Evolutionary conservation across 305 asterid species (phyloP).

Genomic region (Fraxinus albicans): DNA sequence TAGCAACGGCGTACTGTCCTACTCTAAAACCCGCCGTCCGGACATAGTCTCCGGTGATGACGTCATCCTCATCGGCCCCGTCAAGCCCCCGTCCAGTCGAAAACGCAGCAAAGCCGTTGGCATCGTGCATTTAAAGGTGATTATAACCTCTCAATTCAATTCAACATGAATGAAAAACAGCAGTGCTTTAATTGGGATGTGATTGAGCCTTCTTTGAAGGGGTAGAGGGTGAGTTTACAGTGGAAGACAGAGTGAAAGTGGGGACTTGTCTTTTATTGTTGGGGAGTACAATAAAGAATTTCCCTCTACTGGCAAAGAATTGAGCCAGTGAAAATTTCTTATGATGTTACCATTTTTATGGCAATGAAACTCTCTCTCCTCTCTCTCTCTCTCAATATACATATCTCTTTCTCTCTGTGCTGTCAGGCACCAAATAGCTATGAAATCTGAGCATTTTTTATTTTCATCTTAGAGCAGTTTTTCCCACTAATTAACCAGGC

Average conservation of each 20-base stretch:
- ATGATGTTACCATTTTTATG: conserved; percentile 19
- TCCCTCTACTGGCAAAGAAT: conserved; percentile 35
- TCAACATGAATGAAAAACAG: not conserved
- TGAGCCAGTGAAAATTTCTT: conserved; percentile 20
- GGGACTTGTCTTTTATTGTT: conserved; percentile 44
- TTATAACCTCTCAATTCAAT: conserved; percentile 6
- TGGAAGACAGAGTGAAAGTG: conserved; percentile 19
- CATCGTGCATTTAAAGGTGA: conserved; percentile 81
- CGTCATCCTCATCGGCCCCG: conserved; percentile 49
- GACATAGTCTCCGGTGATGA: conserved; percentile 42
- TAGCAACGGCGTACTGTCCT: conserved; percentile 66
- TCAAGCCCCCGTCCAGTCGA: conserved; percentile 34
- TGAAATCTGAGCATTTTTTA: conserved; percentile 37
- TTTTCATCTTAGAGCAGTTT: not conserved
- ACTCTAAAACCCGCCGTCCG: conserved; percentile 62
- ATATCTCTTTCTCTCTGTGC: not conserved
- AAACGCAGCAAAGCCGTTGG: conserved; percentile 53
- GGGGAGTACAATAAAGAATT: conserved; percentile 21
- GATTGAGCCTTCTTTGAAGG: not conserved
- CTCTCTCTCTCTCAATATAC: not conserved
- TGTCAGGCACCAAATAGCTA: conserved; percentile 29
- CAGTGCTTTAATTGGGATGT: not conserved
- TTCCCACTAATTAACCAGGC: conserved; percentile 35
- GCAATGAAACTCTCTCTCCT: not conserved
- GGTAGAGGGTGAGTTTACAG: not conserved